These are phyloP conservation scores for Trichoderma sp. DNA, from an alignment of 2,329 filamentous ascomycete genomes.

Conservation along the genomic window DNA sequence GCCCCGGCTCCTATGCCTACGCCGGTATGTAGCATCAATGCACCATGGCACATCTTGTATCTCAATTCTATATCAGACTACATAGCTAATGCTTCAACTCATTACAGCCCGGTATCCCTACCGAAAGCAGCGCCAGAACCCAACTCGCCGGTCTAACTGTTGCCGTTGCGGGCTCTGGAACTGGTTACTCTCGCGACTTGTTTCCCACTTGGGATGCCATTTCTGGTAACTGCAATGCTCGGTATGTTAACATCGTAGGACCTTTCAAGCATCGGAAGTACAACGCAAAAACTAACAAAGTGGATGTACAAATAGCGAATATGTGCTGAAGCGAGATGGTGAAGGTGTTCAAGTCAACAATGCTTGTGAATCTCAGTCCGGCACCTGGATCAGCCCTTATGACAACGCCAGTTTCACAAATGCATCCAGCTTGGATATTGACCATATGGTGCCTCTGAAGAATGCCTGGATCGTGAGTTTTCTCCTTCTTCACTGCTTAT, in stretches of 20 bases:
- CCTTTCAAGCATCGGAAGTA: background rate
- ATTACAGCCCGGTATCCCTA: constrained; percentile 60
- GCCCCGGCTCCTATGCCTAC: constrained; percentile 29
- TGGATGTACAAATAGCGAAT: constrained; percentile 47
- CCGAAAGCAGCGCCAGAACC: constrained; percentile 52
- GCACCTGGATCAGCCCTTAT: constrained; percentile 70
- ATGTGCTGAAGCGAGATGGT: constrained; percentile 72
- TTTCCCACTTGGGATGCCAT: constrained; percentile 73
- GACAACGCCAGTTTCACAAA: constrained; percentile 69
- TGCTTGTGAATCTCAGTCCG: constrained; percentile 62
- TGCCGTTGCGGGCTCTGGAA: constrained; percentile 50
- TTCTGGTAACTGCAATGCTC: constrained; percentile 66
- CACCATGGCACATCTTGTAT: background rate
- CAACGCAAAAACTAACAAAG: too few species aligned
- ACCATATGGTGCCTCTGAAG: constrained; percentile 78
- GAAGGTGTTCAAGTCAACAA: constrained; percentile 56
- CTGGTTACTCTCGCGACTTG: constrained; percentile 61
- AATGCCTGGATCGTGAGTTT: constrained; percentile 70
- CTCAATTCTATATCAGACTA: background rate
- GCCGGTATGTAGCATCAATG: constrained; percentile 25
- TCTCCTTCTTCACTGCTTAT: background rate
- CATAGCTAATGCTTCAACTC: background rate
- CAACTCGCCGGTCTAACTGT: constrained; percentile 61
- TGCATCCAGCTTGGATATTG: constrained; percentile 73
- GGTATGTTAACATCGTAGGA: constrained; percentile 34